Evolutionary conservation across 495 filamentous ascomycete genomes (phyloP), one percentile per base, ranked within the genome.

Genomic region (Annulohypoxylon moriforme): DNA sequence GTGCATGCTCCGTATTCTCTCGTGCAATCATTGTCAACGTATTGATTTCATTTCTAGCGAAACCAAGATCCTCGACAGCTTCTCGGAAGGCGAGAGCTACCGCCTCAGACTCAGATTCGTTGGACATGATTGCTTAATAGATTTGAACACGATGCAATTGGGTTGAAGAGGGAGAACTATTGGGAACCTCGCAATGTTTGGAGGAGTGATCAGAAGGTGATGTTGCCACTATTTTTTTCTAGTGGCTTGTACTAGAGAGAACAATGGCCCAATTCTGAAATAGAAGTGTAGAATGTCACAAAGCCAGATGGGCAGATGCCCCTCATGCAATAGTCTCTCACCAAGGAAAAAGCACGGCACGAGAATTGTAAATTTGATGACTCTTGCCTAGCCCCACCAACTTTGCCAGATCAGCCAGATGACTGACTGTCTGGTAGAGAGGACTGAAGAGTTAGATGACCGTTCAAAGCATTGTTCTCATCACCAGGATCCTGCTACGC

Each of bases 1-100:
- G 88, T 31, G 94, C 96, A 83, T 97, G 92, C 78, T 95, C 92
- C 65, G 94, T 97, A 73, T 96, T 97, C 78, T 99, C 96, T 76
- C 94, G 93, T 62, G 96, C 96, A 74, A 99, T 98, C 75, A 96
- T 88, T 34, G 96, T 98, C 78, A 99, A 82, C 80, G 94, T 97
- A 83, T 90, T 92, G 79, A 99, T 99, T 81, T 97, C 94, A 76
- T 90, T 91, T 77, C 93, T 89, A 75, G 92, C 93, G 83, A 97
- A 97, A 72, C 89, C 86, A 74, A 99, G 85, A 81, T 97, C 96
- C 80, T 95, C 91, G 75, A 99, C 86, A 56, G 96, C 96, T 69
- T 93, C 91, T 75, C 90, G 92, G 85, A 96, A 99, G 85, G 98
- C 96, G 80, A 94, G 91, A 65, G 94, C 95, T 71, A 98, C 93